These are phyloP conservation scores for Eremothecium sinecaudum DNA, from an alignment of 1,139 yeast genomes.

Conservation along the genomic window DNA sequence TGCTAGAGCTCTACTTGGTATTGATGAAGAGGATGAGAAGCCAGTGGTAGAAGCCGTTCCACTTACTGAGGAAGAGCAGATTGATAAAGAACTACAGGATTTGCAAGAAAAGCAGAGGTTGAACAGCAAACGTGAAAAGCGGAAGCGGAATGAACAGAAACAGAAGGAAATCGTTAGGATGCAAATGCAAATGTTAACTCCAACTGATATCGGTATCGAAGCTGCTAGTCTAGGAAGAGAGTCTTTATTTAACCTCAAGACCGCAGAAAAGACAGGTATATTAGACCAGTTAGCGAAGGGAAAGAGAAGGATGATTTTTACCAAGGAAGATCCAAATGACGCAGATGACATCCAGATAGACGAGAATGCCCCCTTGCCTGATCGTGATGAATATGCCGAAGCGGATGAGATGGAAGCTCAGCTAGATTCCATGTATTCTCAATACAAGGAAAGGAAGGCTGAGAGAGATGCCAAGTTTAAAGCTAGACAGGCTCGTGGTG, in stretches of 20 bases:
- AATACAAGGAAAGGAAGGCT: constrained; percentile 62
- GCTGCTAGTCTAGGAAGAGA: constrained; percentile 80
- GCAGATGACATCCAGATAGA: constrained; percentile 46
- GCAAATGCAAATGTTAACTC: constrained; percentile 95
- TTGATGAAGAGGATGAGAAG: constrained; percentile 47
- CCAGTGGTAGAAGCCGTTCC: constrained; percentile 51
- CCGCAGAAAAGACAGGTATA: constrained; percentile 81
- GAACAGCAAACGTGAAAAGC: constrained; percentile 66
- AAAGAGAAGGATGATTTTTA: constrained; percentile 67
- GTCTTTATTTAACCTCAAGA: constrained; percentile 68
- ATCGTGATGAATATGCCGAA: constrained; percentile 38
- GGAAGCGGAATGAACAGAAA: constrained; percentile 70
- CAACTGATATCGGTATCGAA: constrained; percentile 86
- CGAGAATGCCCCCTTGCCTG: constrained; percentile 35
- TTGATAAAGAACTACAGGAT: constrained; percentile 73
- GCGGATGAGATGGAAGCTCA: constrained; percentile 70
- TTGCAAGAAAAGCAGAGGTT: constrained; percentile 63
- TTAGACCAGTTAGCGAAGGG: constrained; percentile 68
- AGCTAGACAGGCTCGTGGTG: constrained; percentile 77
- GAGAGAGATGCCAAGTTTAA: constrained; percentile 72
- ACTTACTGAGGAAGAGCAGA: constrained; percentile 79
- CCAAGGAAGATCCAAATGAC: constrained; percentile 43
- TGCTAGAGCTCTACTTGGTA: constrained; percentile 68
- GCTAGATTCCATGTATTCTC: constrained; percentile 70
- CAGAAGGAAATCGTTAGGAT: constrained; percentile 83